Conservation (phyloP, 106 monocot species). For the Dendrobium nobile region DNA sequence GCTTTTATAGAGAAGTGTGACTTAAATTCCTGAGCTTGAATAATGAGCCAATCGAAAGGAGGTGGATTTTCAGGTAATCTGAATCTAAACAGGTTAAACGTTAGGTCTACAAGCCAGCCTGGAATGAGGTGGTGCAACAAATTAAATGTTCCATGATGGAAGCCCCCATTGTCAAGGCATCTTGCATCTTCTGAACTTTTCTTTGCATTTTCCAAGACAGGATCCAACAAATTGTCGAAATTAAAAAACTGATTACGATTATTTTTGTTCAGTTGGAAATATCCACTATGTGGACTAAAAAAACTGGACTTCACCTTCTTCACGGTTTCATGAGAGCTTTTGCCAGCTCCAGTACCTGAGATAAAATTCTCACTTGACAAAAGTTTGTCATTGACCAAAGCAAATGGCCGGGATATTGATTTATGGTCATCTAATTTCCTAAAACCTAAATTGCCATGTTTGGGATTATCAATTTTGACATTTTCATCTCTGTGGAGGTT, state of each 20-base stretch:
- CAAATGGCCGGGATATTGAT: slow-evolving; percentile 13
- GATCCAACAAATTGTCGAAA: slow-evolving; percentile 3
- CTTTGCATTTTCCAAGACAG: not conserved
- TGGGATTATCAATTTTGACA: not conserved
- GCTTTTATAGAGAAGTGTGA: slow-evolving; percentile 33
- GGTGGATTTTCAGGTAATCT: slow-evolving; percentile 13
- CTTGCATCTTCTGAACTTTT: slow-evolving; percentile 11
- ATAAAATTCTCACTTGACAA: not conserved
- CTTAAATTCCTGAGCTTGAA: slow-evolving; percentile 39
- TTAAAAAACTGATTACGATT: slow-evolving; percentile 3
- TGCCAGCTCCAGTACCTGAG: not conserved
- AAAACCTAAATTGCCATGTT: not conserved
- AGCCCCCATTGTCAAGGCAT: slow-evolving; percentile 11
- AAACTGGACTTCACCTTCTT: not conserved
- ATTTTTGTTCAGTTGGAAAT: not conserved
- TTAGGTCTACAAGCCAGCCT: too few relatives aligned
- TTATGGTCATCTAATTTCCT: slow-evolving; percentile 1
- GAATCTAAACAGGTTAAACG: slow-evolving; percentile 6
- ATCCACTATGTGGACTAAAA: slow-evolving; percentile 6
- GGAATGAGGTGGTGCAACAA: too few relatives aligned
- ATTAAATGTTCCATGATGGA: not conserved
- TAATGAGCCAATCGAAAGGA: slow-evolving; percentile 22
- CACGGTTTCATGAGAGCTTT: not conserved
- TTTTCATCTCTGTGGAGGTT: slow-evolving; percentile 12
- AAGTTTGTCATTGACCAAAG: slow-evolving; percentile 14